Conservation (phyloP, 169 alveolate genomes). For the Cyclospora cayetanensis region DNA sequence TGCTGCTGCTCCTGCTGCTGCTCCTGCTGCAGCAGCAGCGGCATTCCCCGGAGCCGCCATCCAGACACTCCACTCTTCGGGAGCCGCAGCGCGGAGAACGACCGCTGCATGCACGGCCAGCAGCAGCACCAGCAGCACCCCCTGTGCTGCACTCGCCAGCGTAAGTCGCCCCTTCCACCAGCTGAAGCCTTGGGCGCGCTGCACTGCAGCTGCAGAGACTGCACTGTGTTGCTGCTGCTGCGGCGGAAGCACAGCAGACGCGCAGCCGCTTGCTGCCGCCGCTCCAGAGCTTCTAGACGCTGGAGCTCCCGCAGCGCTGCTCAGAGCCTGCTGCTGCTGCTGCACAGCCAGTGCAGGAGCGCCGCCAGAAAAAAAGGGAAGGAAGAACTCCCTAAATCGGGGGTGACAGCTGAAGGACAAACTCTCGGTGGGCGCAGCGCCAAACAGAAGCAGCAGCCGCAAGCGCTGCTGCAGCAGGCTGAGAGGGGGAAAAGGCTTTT, state of each 20-base stretch:
- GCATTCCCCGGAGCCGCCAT: too few species aligned
- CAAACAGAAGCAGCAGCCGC: neutral
- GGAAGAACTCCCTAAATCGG: neutral
- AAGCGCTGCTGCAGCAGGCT: neutral
- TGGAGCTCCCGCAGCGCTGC: neutral
- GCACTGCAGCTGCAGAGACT: neutral
- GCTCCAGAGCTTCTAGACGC: neutral
- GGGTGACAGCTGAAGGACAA: neutral
- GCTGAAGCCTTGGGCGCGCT: neutral
- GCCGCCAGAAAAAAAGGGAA: neutral
- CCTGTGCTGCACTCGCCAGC: neutral
- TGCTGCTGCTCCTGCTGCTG: neutral
- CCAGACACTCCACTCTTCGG: neutral
- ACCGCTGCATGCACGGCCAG: neutral
- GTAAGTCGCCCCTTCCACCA: neutral
- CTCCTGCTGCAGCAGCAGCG: neutral
- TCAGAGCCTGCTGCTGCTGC: neutral
- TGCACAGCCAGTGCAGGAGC: neutral
- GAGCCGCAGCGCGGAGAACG: neutral
- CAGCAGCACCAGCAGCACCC: constrained; percentile 17
- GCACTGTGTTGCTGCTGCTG: constrained; percentile 10
- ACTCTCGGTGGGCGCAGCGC: neutral
- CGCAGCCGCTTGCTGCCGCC: neutral
- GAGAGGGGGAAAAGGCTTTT: neutral
- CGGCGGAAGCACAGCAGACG: too few species aligned